Evolutionary conservation across 345 rosid genomes (phyloP), one percentile per base, ranked within the genome.

Genomic region (Microthlaspi erraticum): DNA sequence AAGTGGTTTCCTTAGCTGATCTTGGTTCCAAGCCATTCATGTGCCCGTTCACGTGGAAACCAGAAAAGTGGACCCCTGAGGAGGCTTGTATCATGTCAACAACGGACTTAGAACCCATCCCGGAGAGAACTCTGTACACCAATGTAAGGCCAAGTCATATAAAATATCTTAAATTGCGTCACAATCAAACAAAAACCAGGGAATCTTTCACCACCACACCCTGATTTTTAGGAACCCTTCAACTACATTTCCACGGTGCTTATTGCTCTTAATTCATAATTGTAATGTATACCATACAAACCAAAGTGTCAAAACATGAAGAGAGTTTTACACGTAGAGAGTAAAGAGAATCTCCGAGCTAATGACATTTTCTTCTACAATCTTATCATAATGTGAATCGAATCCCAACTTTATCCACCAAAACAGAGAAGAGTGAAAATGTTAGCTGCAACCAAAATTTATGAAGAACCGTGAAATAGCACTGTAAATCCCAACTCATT

Each of bases 41-140:
- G 75, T 86, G 91, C 1, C 75, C 75, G 5, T 73, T 74, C 13
- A 66, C 67, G 12, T 76, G 75, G 77, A 91, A 86, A 29, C 96
- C 96, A 64, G 98, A 91, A 81, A 86, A 93, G 79, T 93, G 98
- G 45, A 74, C 93, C 29, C 86, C 84, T 0, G 94, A 84, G 8
- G 98, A 89, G 53, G 94, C 87, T 83, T 93, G 90, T 46, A 91
- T 85, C 93, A 91, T 81, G 80, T 89, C 98, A 59, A 82, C 89
- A 34, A 91, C 97, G 16, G 96, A 64, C 49, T 76, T 70, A 4
- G 79, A 70, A 63, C 66, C 75, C 79, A 76, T 76, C 29, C 2
- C 50, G 54, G 54, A 6, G 20, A 53, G 34, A 68, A 46, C 41
- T 49, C 60, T 59, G 1, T 54, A 31, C 53, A 68, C 43, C 39